Conservation (phyloP, 352 stramenopile species). For the Pythium sukuiense region DNA sequence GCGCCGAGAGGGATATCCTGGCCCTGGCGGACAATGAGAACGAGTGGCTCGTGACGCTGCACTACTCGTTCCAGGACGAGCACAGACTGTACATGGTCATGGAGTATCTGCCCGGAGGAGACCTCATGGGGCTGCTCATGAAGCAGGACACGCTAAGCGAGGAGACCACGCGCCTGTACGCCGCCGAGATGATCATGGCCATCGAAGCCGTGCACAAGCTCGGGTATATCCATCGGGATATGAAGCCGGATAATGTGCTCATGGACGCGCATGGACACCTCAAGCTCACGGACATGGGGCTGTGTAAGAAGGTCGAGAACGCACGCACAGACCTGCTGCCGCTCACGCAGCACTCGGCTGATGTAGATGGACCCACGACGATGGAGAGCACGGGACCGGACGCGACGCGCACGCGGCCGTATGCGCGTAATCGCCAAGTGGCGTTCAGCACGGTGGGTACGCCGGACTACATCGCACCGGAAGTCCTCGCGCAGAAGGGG, state of each 20-base stretch:
- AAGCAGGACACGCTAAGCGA: slow-evolving; percentile 96
- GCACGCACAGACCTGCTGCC: slow-evolving; percentile 79
- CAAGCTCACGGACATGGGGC: slow-evolving; percentile 98
- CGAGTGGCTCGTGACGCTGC: slow-evolving; percentile 95
- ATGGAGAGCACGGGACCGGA: slow-evolving; percentile 30
- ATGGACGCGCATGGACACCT: slow-evolving; percentile 97
- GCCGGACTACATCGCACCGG: slow-evolving; percentile 98
- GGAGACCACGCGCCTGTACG: slow-evolving; percentile 93
- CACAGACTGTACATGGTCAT: slow-evolving; percentile 94
- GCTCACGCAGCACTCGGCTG: slow-evolving; percentile 71
- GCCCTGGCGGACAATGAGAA: slow-evolving; percentile 94
- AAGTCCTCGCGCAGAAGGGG: slow-evolving; percentile 94
- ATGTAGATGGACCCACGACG: slow-evolving; percentile 28
- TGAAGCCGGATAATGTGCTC: slow-evolving; percentile 97
- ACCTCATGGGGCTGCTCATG: slow-evolving; percentile 99
- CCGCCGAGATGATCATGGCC: slow-evolving; percentile 97
- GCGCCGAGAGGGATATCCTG: slow-evolving; percentile 97
- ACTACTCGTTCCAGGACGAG: slow-evolving; percentile 97
- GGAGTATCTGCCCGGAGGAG: slow-evolving; percentile 98
- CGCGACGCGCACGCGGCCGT: slow-evolving; percentile 51
- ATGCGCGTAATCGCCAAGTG: slow-evolving; percentile 82
- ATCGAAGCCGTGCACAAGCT: slow-evolving; percentile 98
- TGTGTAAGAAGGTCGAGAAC: slow-evolving; percentile 96
- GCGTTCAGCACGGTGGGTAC: slow-evolving; percentile 99
- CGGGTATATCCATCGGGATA: slow-evolving; percentile 98